Base-by-base conservation (phyloP, 371 early-diverging fungal genomes). In the Lichtheimia corymbifera region DNA sequence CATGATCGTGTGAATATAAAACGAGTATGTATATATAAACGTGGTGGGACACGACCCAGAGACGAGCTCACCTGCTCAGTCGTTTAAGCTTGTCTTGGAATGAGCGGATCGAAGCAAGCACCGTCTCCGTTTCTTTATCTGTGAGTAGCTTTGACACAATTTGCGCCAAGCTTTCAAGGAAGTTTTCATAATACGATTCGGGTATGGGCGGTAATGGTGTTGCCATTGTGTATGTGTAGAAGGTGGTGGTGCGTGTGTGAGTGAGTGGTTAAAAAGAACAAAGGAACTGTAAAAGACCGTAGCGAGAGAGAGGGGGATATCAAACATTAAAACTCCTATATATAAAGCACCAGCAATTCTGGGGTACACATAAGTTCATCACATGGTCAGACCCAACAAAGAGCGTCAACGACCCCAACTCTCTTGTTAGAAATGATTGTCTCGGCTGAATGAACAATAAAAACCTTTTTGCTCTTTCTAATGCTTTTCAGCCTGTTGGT, bases 121-220 rank as follows among this genome's bases (percentile, higher is more conserved):
- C 83, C 9, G 79, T 68, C 64, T 91, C 94, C 1, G 92, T 92
- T 65, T 94, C 94, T 45, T 81, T 80, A 73, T 93, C 90, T 12
- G 94, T 92, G 61, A 94, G 74, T 24, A 91, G 84, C 67, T 83
- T 81, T 51, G 89, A 88, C 56, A 90, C 74, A 50, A 94, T 66
- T 55, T 83, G 90, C 17, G 93, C 93, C 18, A 91, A 73, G 40
- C 84, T 84, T 76, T 93, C 93, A 53, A 92, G 72, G 59, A 91
- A 93, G 74, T 89, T 88, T 65, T 90, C 89, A 76, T 83, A 86
- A 27, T 77, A 80, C 25, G 74, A 68, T 42, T 58, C 58, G 11
- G 73, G 66, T 28, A 73, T 50, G n/a, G 70, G 61, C 14, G 73
- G 45, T 35, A 35, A 35, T 35, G 35, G 35, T 11, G 35, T 35